phyloP scores from a whole-genome alignment of 106 monocot genomes.

The Phalaenopsis equestris region DNA sequence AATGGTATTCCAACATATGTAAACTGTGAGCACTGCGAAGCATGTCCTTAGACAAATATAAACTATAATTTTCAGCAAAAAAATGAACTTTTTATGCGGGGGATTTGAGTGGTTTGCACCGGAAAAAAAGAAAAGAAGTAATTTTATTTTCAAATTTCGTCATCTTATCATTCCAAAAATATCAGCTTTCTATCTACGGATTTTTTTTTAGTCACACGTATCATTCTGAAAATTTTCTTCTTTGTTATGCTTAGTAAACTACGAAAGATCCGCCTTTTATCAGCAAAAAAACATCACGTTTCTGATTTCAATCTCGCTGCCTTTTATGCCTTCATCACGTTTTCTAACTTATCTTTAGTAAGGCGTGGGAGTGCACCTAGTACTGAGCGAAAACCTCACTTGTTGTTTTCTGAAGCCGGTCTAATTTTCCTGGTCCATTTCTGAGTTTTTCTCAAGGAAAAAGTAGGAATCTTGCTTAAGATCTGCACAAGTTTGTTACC shows the following conservation, averaged over 20 bases:
- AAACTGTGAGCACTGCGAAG: background rate
- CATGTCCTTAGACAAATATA: background rate
- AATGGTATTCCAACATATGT: too few relatives aligned
- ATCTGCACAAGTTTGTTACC: background rate
- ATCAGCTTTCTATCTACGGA: too few relatives aligned
- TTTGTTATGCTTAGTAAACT: background rate
- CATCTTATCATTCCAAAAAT: too few relatives aligned
- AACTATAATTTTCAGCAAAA: background rate
- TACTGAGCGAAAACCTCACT: too few relatives aligned
- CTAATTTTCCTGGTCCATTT: background rate
- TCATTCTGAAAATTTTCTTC: background rate
- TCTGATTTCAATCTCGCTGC: background rate
- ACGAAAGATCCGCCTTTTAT: background rate
- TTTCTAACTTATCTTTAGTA: background rate
- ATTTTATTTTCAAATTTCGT: too few relatives aligned
- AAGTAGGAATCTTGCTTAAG: background rate
- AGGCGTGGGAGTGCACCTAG: background rate
- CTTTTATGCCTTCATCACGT: background rate
- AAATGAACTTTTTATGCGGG: background rate
- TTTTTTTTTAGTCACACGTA: background rate
- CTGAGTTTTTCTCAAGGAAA: background rate
- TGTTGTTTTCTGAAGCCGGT: background rate
- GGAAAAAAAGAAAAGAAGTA: background rate
- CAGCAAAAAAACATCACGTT: background rate
- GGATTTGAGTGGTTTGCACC: background rate